Conservation (phyloP, 331 rosid genomes). For the Rhamnella rubrinervis region DNA sequence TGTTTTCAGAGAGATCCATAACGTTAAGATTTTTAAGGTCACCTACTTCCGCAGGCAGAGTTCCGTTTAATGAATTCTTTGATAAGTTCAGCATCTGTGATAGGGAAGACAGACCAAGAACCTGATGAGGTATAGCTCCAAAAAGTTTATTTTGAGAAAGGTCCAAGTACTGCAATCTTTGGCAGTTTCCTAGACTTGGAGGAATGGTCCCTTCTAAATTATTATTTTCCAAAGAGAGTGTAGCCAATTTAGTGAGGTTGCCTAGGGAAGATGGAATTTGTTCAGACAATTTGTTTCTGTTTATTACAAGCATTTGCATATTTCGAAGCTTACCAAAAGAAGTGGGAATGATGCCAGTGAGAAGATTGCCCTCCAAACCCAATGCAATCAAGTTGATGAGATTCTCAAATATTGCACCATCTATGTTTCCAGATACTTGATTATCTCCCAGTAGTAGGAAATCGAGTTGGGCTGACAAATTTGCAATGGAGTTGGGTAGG, state of each 20-base stretch:
- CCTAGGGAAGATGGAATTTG: conserved; percentile 2
- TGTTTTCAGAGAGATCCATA: conserved; percentile 18
- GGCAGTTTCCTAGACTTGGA: conserved; percentile 13
- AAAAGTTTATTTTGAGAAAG: conserved; percentile 14
- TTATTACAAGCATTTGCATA: neutral
- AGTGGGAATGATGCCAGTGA: neutral
- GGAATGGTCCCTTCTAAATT: conserved; percentile 19
- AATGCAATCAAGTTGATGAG: neutral
- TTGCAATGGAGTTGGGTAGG: neutral
- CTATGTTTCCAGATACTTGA: conserved; percentile 4
- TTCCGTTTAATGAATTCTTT: conserved; percentile 8
- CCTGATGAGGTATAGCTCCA: conserved; percentile 17
- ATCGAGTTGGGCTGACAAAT: conserved; percentile 1
- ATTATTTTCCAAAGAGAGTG: neutral
- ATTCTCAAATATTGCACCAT: neutral
- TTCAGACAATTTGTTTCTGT: neutral
- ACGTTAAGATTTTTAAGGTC: neutral
- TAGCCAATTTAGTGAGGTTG: neutral
- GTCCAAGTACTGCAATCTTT: neutral
- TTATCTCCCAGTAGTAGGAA: neutral
- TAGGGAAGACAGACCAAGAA: conserved; percentile 8
- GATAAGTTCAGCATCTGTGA: conserved; percentile 14
- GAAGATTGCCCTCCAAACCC: neutral
- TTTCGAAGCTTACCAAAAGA: conserved; percentile 8
- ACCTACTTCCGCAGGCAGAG: conserved; percentile 9